Conservation (phyloP, 306 rosid genomes). For the Quercus rubra region DNA sequence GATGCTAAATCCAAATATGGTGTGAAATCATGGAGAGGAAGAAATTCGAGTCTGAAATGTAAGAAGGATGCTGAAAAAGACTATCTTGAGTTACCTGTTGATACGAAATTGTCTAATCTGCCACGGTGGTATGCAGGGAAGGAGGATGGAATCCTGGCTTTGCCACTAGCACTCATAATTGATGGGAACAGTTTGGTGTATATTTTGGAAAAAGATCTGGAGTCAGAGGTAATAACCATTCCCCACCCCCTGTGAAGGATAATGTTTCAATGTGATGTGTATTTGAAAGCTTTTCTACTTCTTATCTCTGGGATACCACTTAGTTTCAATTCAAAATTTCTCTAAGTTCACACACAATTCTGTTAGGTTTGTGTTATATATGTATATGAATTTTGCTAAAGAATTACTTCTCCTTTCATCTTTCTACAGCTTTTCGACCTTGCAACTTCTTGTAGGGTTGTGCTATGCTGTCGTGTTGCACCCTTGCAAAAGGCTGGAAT, state of each 20-base stretch:
- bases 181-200: conserved; percentile 97
- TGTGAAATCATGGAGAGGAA: conserved; percentile 36
- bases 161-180: conserved; percentile 78
- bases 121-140: conserved; percentile 46
- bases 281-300: background rate
- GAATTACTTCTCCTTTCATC: conserved; percentile 19
- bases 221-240: conserved; percentile 63
- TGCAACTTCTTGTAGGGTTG: conserved; percentile 83
- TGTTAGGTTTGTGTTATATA: conserved; percentile 10
- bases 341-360: conserved; percentile 8
- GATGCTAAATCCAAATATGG: conserved; percentile 65
- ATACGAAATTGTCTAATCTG: conserved; percentile 34
- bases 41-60: conserved; percentile 26
- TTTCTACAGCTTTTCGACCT: conserved; percentile 84
- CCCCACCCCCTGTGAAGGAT: conserved; percentile 1
- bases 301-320: background rate
- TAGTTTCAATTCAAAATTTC: conserved; percentile 16
- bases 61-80: conserved; percentile 36
- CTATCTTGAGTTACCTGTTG: conserved; percentile 35
- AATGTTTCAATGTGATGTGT: background rate
- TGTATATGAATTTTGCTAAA: conserved; percentile 2
- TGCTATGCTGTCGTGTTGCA: conserved; percentile 97
- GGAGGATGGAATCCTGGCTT: conserved; percentile 41
- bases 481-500: conserved; percentile 99
- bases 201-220: conserved; percentile 84